phyloP scores from a whole-genome alignment of 257 asterid genomes.

The Marsdenia floribunda region DNA sequence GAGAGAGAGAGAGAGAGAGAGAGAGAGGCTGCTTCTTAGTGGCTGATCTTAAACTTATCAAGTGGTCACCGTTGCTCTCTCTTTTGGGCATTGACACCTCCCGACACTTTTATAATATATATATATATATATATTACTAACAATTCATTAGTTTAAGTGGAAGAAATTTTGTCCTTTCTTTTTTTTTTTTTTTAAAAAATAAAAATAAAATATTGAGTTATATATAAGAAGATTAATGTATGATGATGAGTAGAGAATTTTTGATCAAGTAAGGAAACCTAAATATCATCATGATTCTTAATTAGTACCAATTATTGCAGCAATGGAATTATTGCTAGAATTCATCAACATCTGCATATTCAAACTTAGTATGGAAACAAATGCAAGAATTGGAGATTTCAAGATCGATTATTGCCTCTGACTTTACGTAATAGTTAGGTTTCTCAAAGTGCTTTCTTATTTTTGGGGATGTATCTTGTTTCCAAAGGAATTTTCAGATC shows the following conservation, averaged over 20 bases:
- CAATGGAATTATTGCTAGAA: not conserved
- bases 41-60: too few species aligned
- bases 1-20: too few species aligned
- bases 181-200: too few species aligned
- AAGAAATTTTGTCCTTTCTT: too few species aligned
- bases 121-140: too few species aligned
- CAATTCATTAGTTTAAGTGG: too few species aligned
- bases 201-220: too few species aligned
- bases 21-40: too few species aligned
- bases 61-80: too few species aligned
- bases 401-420: not conserved
- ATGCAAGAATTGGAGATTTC: not conserved
- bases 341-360: constrained; percentile 1
- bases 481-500: constrained; percentile 13
- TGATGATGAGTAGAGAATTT: not conserved
- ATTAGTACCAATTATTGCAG: constrained; percentile 7
- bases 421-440: constrained; percentile 10
- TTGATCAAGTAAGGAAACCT: not conserved
- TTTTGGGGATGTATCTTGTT: not conserved
- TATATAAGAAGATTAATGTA: not conserved
- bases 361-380: not conserved
- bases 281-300: not conserved
- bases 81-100: not conserved
- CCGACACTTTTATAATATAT: not conserved
- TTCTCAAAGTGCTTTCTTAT: not conserved